Percentiles rank a stretch among this genome's conserved stretches.
These are phyloP conservation scores for Chrysopogon serrulatus DNA, from an alignment of 176 grass and related monocot genomes.

Conservation along the genomic window DNA sequence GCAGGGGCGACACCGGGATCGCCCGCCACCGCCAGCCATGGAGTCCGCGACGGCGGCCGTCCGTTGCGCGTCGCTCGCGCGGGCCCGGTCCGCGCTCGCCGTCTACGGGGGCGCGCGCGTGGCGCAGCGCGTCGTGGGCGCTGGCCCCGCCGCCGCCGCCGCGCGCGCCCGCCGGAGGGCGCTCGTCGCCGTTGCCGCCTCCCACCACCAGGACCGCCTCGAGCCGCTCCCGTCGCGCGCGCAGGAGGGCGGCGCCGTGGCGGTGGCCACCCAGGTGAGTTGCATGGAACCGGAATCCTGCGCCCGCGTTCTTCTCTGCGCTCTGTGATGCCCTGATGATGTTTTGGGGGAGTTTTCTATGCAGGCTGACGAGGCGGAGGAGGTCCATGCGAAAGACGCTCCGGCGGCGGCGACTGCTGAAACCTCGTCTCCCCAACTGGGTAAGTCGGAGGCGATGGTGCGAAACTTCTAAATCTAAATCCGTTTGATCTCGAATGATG, in stretches of 20 bases:
- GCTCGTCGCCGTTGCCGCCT: slow-evolving; percentile 5
- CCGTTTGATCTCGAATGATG: background rate
- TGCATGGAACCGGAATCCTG: background rate
- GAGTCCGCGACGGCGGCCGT: background rate
- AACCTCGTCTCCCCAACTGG: background rate
- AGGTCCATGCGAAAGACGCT: background rate
- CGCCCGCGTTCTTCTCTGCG: background rate
- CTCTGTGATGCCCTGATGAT: background rate
- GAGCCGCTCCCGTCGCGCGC: background rate
- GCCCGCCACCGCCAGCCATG: background rate
- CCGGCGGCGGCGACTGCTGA: background rate
- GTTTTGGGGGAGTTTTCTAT: background rate
- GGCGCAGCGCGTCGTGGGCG: background rate
- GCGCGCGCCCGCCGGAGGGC: background rate
- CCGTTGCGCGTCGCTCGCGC: background rate
- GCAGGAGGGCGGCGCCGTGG: background rate
- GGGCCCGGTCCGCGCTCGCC: background rate
- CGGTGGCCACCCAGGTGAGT: slow-evolving; percentile 1
- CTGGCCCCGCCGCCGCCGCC: background rate
- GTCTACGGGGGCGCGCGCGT: background rate
- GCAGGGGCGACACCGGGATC: too few species aligned
- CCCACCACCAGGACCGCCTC: slow-evolving; percentile 1
- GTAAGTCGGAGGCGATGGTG: background rate
- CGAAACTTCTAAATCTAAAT: background rate
- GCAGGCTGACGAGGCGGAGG: slow-evolving; percentile 23